Base-by-base conservation (phyloP, 306 rosid species). In the Quercus wislizeni region DNA sequence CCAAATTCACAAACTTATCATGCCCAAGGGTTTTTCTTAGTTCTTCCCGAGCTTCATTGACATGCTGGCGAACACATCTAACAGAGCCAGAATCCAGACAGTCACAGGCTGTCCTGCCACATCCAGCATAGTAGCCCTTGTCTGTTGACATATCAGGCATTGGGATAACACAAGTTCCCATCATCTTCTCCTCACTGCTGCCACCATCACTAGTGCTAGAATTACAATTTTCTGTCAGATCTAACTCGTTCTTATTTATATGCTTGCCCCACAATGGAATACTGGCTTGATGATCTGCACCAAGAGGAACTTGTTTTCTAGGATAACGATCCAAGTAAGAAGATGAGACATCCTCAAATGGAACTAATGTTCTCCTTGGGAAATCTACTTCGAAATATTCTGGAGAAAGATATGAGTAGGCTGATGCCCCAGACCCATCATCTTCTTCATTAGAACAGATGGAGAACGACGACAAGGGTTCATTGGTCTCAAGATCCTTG, bases 41-140 rank as follows among this genome's bases (percentile, higher is more conserved):
- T 57, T 78, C 78, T 74, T 80, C 80, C 12, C 88, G 84, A 2
- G 82, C 82, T 76, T 88, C 92, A 61, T 2, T 64, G 52, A 88
- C 81, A 81, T 88, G 92, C 72, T 81, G 81, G 25, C 54, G 74
- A 14, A 83, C 89, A 79, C 94, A 90, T 74, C 94, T 83, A 59
- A 81, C 14, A 8, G 89, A 85, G 51, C 82, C 84, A 19, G 41
- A 38, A 69, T 88, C 90, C 38, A 75, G 31, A 70, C 89, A 90
- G 18, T 61, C 41, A 46, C 94, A 90, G 17, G 81, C 78, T 64
- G 18, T 59, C 59, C 83, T 84, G 69, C 85, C 88, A 58, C 46
- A 74, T 64, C 78, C 89, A 79, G 38, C 81, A 56, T 63, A n/a
- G 35, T 33, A 25, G 63, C 13, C 57, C 71, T 54, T 5, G 3